phyloP scores from a whole-genome alignment of 176 grass and related monocot species.

The Triticum monococcum region DNA sequence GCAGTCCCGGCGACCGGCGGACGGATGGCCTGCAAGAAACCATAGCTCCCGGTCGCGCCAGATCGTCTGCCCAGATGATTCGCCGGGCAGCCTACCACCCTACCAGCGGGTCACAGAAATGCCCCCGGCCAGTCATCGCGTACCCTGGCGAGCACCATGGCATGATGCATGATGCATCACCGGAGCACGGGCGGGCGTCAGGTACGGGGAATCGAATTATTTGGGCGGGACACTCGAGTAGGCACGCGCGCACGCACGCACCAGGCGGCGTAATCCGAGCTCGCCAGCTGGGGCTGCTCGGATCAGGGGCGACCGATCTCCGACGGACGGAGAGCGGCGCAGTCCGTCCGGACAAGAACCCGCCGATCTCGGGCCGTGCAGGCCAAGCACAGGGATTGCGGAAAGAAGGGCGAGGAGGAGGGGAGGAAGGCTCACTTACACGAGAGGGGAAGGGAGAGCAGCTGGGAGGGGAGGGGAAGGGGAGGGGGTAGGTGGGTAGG shows the following conservation, averaged over 20 bases:
- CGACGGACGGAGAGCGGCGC: not conserved
- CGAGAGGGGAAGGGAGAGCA: too few species aligned
- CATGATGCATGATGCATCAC: not conserved
- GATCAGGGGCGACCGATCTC: slow-evolving; percentile 1
- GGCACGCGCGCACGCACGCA: too few species aligned
- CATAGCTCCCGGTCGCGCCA: not conserved
- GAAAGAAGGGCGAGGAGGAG: not conserved
- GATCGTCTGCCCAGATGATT: not conserved
- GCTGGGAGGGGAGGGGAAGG: not conserved
- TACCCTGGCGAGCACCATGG: not conserved
- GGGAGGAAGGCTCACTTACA: not conserved
- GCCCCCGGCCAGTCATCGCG: not conserved
- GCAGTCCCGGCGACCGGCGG: not conserved
- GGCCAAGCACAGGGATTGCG: not conserved
- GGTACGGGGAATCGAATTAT: not conserved
- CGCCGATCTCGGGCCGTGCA: slow-evolving; percentile 3
- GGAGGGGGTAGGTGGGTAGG: not conserved
- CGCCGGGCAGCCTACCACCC: not conserved
- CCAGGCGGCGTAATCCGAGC: not conserved
- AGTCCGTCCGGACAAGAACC: not conserved
- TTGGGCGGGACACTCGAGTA: not conserved
- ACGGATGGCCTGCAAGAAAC: not conserved
- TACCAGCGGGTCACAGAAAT: not conserved
- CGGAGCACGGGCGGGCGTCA: not conserved
- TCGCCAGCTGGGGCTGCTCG: not conserved